Percentiles rank a stretch among this genome's conserved stretches.
Conservation (phyloP, 441 rosid species). For the Brassica hybrid region DNA sequence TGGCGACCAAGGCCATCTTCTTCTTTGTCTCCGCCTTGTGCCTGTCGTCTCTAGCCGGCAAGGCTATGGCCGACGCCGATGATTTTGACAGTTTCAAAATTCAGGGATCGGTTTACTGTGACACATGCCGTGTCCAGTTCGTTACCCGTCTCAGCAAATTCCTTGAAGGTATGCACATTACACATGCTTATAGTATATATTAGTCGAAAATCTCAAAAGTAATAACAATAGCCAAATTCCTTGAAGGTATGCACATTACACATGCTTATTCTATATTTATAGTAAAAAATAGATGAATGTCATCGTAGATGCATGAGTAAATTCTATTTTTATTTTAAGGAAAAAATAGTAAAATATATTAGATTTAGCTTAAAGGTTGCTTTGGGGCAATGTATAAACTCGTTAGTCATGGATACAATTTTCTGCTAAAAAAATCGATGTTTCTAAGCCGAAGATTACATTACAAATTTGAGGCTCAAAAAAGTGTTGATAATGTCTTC, state of each 20-base stretch:
- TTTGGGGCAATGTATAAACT: neutral
- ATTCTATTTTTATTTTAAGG: too few relatives aligned
- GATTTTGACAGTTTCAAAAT: slow-evolving; percentile 44
- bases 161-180: slow-evolving; percentile 43
- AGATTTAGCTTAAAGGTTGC: neutral
- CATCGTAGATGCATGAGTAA: neutral
- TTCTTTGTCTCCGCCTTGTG: slow-evolving; percentile 46
- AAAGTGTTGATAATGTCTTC: neutral
- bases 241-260: too few relatives aligned
- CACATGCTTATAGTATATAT: slow-evolving; percentile 6
- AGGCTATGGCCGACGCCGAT: slow-evolving; percentile 38
- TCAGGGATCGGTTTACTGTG: slow-evolving; percentile 64
- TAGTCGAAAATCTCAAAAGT: neutral
- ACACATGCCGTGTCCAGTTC: slow-evolving; percentile 70
- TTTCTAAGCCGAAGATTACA: neutral
- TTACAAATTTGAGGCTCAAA: neutral
- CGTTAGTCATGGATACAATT: neutral
- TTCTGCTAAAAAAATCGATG: neutral
- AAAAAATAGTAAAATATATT: neutral
- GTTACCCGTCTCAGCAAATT: slow-evolving; percentile 51
- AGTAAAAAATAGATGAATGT: neutral
- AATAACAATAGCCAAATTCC: neutral
- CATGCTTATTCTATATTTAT: neutral
- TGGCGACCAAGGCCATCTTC: slow-evolving; percentile 31
- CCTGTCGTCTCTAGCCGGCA: slow-evolving; percentile 45